phyloP scores from a whole-genome alignment of 139 green algal genomes.

The Coccomyxa sp. region DNA sequence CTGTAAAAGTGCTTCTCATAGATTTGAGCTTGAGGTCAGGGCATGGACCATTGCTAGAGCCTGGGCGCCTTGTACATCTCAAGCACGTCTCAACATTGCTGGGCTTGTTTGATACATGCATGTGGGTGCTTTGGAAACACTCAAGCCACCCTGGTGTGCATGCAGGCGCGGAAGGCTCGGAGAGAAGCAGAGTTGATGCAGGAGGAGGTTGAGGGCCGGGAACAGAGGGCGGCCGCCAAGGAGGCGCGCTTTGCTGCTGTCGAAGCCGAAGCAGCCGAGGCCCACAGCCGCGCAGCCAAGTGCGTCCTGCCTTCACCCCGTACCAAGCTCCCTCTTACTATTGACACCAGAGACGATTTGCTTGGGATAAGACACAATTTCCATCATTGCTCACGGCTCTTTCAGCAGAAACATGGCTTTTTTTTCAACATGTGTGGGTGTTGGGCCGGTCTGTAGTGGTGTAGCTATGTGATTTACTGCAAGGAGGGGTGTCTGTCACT shows the following conservation, averaged over 20 bases:
- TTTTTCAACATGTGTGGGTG: not conserved
- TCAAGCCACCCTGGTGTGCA: not conserved
- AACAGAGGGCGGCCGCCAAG: slow-evolving; percentile 6
- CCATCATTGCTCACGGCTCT: not conserved
- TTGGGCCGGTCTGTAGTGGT: not conserved
- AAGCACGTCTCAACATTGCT: no score
- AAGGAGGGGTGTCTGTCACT: no score
- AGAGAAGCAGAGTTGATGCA: slow-evolving; percentile 22
- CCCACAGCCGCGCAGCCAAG: slow-evolving; percentile 16
- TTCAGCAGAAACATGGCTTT: not conserved
- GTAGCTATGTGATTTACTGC: no score
- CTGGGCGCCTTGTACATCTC: no score
- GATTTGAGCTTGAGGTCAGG: no score
- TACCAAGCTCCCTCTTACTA: no score
- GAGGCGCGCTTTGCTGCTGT: slow-evolving; percentile 26
- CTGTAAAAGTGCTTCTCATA: no score
- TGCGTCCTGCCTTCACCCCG: not conserved
- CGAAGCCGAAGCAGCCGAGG: slow-evolving; percentile 20
- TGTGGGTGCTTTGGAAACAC: no score
- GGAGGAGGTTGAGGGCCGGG: slow-evolving; percentile 22
- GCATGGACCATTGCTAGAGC: no score
- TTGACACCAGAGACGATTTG: no score
- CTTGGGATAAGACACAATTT: not conserved
- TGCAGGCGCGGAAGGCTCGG: slow-evolving; percentile 27
- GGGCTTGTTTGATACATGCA: no score